Evolutionary conservation across 1,284 basidiomycete species (phyloP).

Genomic region (Malassezia slooffiae): DNA sequence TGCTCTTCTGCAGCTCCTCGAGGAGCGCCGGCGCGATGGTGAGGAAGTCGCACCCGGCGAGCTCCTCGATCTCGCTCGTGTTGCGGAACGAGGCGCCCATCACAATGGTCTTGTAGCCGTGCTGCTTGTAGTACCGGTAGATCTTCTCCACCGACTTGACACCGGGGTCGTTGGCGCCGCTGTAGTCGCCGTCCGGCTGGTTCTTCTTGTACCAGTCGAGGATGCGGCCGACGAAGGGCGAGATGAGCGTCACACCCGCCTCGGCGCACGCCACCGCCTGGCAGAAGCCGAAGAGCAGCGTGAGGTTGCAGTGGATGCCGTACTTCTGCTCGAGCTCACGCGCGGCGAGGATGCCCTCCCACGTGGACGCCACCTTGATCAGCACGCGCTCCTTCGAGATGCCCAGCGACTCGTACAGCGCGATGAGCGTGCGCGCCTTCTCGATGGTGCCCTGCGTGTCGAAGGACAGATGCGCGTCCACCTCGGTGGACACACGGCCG

Average conservation of each 20-base stretch:
- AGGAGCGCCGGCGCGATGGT: constrained; percentile 85
- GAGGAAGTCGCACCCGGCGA: constrained; percentile 87
- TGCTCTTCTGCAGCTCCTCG: constrained; percentile 78
- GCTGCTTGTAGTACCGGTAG: constrained; percentile 94
- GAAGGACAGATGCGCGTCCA: constrained; percentile 92
- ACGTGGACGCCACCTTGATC: constrained; percentile 98
- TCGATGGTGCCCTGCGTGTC: constrained; percentile 82
- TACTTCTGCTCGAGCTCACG: constrained; percentile 77
- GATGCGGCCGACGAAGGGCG: constrained; percentile 87
- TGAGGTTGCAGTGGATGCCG: constrained; percentile 95
- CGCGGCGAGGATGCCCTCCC: constrained; percentile 98
- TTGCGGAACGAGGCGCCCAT: constrained; percentile 94
- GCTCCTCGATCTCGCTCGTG: constrained; percentile 81
- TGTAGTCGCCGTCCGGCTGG: constrained; percentile 40
- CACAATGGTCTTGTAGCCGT: constrained; percentile 96
- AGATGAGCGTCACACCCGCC: constrained; percentile 94
- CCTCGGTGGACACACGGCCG: constrained; percentile 96
- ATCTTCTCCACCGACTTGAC: constrained; percentile 89
- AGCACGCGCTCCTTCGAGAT: constrained; percentile 77
- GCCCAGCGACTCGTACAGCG: constrained; percentile 80
- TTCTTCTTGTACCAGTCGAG: constrained; percentile 46
- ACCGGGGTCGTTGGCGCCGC: constrained; percentile 70
- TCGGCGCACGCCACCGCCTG: constrained; percentile 98
- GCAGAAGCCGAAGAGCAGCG: constrained; percentile 91
- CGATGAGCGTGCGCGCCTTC: constrained; percentile 75